Conservation (phyloP, 176 grass and related monocot genomes). For the Triticum urartu region DNA sequence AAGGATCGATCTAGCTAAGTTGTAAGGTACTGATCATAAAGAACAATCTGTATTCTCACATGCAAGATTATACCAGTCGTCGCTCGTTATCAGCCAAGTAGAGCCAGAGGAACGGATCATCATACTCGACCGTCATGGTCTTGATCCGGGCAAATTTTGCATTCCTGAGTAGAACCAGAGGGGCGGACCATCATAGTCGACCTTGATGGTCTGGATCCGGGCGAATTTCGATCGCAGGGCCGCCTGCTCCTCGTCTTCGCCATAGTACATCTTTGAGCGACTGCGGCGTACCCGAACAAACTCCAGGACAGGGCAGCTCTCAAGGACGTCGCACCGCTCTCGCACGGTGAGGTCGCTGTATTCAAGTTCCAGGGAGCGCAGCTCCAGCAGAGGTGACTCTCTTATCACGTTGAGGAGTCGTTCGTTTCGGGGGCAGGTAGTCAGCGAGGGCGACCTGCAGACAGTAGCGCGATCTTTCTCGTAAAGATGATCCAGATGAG, state of each 20-base stretch:
- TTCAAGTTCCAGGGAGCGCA: not conserved
- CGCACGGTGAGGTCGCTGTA: not conserved
- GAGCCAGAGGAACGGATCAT: no score
- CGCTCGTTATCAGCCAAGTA: no score
- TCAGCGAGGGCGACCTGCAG: not conserved
- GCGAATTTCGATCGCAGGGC: not conserved
- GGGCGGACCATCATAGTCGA: not conserved
- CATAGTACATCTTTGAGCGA: not conserved
- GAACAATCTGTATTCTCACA: not conserved
- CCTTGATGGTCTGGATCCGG: not conserved
- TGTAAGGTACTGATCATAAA: not conserved
- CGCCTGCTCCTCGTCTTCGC: not conserved
- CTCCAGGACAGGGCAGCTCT: not conserved
- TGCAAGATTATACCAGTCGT: not conserved
- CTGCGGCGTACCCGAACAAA: not conserved
- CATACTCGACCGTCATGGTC: not conserved
- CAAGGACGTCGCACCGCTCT: not conserved
- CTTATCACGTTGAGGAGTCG: not conserved
- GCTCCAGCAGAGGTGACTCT: not conserved
- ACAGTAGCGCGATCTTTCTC: not conserved
- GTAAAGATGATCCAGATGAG: no score
- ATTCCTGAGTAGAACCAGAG: no score
- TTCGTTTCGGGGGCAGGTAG: not conserved
- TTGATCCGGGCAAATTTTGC: not conserved
- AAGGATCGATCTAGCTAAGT: not conserved